Conservation (phyloP, 2,329 filamentous ascomycete genomes). For the Trichoderma brevicompactum region DNA sequence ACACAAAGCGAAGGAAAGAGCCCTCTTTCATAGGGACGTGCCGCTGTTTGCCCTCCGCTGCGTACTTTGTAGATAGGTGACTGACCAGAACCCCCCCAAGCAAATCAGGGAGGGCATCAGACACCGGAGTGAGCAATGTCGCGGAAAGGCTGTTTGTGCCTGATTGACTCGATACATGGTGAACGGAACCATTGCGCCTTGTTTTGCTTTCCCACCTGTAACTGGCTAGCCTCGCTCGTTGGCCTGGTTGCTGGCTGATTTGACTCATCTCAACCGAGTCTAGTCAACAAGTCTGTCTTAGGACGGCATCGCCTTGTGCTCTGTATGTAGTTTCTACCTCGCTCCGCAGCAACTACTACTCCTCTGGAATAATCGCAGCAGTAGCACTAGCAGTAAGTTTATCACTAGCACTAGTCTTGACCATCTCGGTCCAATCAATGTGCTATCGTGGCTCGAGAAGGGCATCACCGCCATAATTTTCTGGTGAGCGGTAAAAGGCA, state of each 20-base stretch:
- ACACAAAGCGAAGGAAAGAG: not conserved
- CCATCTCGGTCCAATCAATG: not conserved
- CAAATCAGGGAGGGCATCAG: not conserved
- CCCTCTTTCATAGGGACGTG: not conserved
- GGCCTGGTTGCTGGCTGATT: conserved; percentile 3
- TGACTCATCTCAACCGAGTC: conserved; percentile 2
- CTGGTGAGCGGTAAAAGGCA: not conserved
- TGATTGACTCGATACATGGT: not conserved
- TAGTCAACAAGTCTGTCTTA: not conserved
- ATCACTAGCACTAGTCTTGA: not conserved
- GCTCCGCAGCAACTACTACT: not conserved
- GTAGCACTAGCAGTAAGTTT: not conserved
- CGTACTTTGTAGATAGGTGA: not conserved
- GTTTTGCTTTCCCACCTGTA: not conserved
- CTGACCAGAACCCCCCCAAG: not conserved
- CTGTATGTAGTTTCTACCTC: too few species aligned
- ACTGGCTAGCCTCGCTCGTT: not conserved
- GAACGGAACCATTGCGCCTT: not conserved
- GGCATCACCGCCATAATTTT: conserved; percentile 8
- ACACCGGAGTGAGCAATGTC: not conserved
- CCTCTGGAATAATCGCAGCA: not conserved
- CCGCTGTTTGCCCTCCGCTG: not conserved
- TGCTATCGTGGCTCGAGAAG: not conserved
- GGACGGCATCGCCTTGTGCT: too few species aligned
- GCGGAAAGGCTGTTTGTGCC: not conserved